Conservation (phyloP, 306 rosid species). For the Inga oerstediana region DNA sequence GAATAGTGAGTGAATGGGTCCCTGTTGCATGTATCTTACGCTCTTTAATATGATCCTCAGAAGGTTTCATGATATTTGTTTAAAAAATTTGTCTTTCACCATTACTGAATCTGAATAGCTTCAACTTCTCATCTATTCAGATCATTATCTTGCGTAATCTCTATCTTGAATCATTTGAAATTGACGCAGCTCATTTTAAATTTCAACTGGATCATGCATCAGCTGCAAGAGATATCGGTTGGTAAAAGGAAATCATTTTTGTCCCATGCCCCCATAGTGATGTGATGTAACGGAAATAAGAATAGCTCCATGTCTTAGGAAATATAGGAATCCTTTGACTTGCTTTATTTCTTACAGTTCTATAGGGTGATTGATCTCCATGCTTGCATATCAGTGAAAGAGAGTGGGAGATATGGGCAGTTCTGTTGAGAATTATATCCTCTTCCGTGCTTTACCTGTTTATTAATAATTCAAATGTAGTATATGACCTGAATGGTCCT, state of each 20-base stretch:
- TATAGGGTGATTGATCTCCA: not conserved
- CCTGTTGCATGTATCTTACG: slow-evolving; percentile 32
- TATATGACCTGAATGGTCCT: not conserved
- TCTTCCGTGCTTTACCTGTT: slow-evolving; percentile 30
- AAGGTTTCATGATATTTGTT: slow-evolving; percentile 5
- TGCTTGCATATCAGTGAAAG: slow-evolving; percentile 3
- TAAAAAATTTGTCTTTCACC: not conserved
- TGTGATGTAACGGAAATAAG: slow-evolving; percentile 1
- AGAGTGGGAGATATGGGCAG: slow-evolving; percentile 16
- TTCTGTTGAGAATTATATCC: slow-evolving; percentile 10
- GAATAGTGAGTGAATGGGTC: slow-evolving; percentile 58
- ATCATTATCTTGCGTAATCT: slow-evolving; percentile 23
- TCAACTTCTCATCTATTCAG: slow-evolving; percentile 1
- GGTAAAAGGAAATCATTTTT: slow-evolving; percentile 24
- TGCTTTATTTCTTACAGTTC: not conserved
- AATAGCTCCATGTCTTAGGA: not conserved
- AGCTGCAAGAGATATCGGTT: slow-evolving; percentile 17
- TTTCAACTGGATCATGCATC: slow-evolving; percentile 6
- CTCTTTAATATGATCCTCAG: not conserved
- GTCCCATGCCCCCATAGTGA: slow-evolving; percentile 10
- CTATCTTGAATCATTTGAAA: not conserved
- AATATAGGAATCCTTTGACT: not conserved
- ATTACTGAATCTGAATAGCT: slow-evolving; percentile 16
- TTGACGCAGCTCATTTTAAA: not conserved
- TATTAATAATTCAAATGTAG: slow-evolving; percentile 25